A percentile compares a stretch with the other conserved stretches of the same genome.
Evolutionary conservation across 2,329 filamentous ascomycete species (phyloP).

Genomic region (Fusarium compactum): DNA sequence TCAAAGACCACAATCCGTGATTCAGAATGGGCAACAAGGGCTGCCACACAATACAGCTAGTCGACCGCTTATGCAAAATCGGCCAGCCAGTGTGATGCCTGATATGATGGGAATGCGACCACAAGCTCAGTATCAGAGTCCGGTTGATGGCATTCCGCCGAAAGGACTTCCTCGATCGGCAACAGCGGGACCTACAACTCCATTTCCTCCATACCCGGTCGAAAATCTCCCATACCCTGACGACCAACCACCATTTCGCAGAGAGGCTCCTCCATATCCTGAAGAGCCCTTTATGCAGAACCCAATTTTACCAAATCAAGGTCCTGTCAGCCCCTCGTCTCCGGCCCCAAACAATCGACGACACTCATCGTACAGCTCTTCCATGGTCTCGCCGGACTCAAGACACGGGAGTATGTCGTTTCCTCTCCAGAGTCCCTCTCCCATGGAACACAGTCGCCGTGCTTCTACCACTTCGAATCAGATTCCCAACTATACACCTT

Average conservation of each 20-base stretch:
- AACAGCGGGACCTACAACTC: slow-evolving; percentile 35
- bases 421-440: slow-evolving; percentile 48
- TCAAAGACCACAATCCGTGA: slow-evolving; percentile 29
- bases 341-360: slow-evolving; percentile 29
- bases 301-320: background rate
- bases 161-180: slow-evolving; percentile 34
- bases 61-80: slow-evolving; percentile 23
- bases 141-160: slow-evolving; percentile 27
- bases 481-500: slow-evolving; percentile 38
- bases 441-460: slow-evolving; percentile 44
- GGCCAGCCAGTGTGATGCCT: slow-evolving; percentile 42
- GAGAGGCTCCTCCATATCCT: slow-evolving; percentile 22
- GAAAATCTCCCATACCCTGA: slow-evolving; percentile 33
- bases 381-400: slow-evolving; percentile 47
- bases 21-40: slow-evolving; percentile 18
- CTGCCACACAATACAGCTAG: background rate
- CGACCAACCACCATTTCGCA: slow-evolving; percentile 2
- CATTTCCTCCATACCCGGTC: slow-evolving; percentile 33
- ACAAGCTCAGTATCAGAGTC: slow-evolving; percentile 30
- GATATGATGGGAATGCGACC: slow-evolving; percentile 32
- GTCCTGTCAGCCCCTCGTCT: background rate
- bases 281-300: slow-evolving; percentile 26
- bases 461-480: slow-evolving; percentile 36
- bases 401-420: slow-evolving; percentile 46
- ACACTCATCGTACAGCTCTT: slow-evolving; percentile 45